Conservation (phyloP, 2,329 filamentous ascomycete species). For the Xylaria hypoxylon region DNA sequence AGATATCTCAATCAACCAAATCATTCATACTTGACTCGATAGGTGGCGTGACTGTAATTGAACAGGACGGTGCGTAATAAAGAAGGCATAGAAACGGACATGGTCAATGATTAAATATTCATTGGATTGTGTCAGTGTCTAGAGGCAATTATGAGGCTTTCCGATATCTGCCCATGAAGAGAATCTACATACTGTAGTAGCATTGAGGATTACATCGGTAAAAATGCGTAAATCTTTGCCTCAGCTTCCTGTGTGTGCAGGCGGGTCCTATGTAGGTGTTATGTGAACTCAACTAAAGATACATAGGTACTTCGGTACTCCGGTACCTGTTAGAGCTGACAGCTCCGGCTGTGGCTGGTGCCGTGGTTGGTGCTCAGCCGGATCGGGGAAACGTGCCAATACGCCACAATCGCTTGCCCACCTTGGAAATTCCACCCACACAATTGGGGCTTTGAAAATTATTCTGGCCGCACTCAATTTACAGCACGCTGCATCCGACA, state of each 20-base stretch:
- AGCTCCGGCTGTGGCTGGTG: slow-evolving; percentile 26
- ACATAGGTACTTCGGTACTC: slow-evolving; percentile 1
- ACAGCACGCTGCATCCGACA: slow-evolving; percentile 47
- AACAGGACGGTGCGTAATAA: background rate
- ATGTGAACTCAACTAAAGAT: no score
- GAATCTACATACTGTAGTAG: background rate
- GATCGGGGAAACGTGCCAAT: slow-evolving; percentile 25
- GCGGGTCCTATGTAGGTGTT: no score
- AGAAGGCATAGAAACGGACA: background rate
- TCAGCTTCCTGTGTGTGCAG: background rate
- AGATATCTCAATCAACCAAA: background rate
- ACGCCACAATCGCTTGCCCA: slow-evolving; percentile 44
- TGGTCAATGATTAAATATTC: background rate
- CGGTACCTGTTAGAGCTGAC: background rate
- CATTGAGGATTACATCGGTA: background rate
- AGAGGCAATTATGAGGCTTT: slow-evolving; percentile 8
- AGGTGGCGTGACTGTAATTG: background rate
- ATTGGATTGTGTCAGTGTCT: background rate
- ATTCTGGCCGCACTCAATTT: slow-evolving; percentile 48
- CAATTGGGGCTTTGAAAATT: slow-evolving; percentile 49
- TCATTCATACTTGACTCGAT: background rate
- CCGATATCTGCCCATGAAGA: background rate
- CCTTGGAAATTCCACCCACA: slow-evolving; percentile 46
- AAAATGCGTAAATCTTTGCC: background rate
- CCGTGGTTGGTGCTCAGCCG: slow-evolving; percentile 31